These are phyloP conservation scores for Tolypocladium ovalisporum DNA, from an alignment of 2,329 filamentous ascomycete genomes.

Conservation along the genomic window DNA sequence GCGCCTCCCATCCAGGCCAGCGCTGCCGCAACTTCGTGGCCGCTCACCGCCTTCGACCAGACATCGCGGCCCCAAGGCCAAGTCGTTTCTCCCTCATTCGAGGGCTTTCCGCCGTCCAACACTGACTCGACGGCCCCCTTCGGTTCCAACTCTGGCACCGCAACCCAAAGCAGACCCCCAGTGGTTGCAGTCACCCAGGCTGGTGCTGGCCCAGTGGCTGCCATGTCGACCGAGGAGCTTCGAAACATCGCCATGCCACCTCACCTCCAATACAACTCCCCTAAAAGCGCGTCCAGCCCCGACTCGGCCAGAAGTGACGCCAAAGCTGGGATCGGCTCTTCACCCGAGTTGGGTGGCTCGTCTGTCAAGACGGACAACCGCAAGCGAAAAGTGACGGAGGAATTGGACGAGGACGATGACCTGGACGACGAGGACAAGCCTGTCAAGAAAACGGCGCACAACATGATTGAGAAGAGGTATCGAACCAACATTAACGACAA, in stretches of 20 bases:
- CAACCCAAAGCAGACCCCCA: slow-evolving; percentile 15
- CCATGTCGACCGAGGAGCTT: slow-evolving; percentile 47
- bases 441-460: slow-evolving; percentile 87
- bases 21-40: slow-evolving; percentile 24
- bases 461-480: slow-evolving; percentile 97
- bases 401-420: slow-evolving; percentile 41
- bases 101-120: slow-evolving; percentile 19
- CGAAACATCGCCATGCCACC: slow-evolving; percentile 55
- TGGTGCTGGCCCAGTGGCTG: slow-evolving; percentile 11
- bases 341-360: slow-evolving; percentile 41
- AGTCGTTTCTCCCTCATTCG: slow-evolving; percentile 18
- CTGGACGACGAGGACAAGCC: slow-evolving; percentile 44
- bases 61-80: slow-evolving; percentile 8
- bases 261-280: slow-evolving; percentile 49
- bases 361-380: slow-evolving; percentile 35
- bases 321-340: slow-evolving; percentile 40
- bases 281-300: slow-evolving; percentile 47
- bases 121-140: slow-evolving; percentile 24
- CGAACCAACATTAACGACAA: slow-evolving; percentile 95
- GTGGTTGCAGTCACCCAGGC: slow-evolving; percentile 14
- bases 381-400: slow-evolving; percentile 61
- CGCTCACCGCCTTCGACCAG: slow-evolving; percentile 22
- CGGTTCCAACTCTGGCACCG: slow-evolving; percentile 10
- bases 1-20: slow-evolving; percentile 20
- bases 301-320: slow-evolving; percentile 39